Conservation (phyloP, 805 yeast species). For the Sungouiozyma ichnusensis region DNA sequence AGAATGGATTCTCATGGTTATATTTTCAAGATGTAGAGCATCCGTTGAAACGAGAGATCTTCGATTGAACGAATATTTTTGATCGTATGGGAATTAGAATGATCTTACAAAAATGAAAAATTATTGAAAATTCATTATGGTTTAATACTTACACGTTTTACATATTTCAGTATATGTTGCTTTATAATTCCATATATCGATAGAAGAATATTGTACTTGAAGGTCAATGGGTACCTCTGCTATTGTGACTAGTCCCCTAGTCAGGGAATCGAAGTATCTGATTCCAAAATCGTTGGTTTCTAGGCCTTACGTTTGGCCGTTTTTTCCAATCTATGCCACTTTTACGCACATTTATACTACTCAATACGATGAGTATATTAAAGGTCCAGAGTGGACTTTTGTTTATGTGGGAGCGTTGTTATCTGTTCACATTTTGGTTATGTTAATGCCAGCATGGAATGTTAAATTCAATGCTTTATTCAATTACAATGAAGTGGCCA, state of each 20-base stretch:
- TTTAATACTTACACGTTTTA: no score
- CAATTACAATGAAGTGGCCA: slow-evolving; percentile 47
- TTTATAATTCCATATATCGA: no score
- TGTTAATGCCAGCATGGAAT: slow-evolving; percentile 94
- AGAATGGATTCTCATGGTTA: neutral
- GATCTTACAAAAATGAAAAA: neutral
- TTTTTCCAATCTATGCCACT: slow-evolving; percentile 64
- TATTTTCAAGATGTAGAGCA: neutral
- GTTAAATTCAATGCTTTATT: slow-evolving; percentile 57
- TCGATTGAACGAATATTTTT: no score
- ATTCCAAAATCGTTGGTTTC: slow-evolving; percentile 48
- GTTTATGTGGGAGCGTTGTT: slow-evolving; percentile 68
- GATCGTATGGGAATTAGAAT: no score
- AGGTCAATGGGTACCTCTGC: neutral
- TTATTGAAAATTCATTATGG: neutral
- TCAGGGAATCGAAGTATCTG: slow-evolving; percentile 63
- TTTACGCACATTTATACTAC: slow-evolving; percentile 53
- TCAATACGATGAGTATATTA: slow-evolving; percentile 72
- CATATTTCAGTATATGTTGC: no score
- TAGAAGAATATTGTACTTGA: no score
- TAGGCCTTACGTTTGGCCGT: slow-evolving; percentile 79
- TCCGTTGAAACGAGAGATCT: neutral
- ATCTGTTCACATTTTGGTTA: slow-evolving; percentile 61
- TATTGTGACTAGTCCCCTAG: slow-evolving; percentile 61
- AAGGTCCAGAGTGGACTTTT: slow-evolving; percentile 92